A percentile compares a stretch with the other conserved stretches of the same genome.
Conservation (phyloP, 2,329 filamentous ascomycete genomes). For the Chaetomium strumarium region DNA sequence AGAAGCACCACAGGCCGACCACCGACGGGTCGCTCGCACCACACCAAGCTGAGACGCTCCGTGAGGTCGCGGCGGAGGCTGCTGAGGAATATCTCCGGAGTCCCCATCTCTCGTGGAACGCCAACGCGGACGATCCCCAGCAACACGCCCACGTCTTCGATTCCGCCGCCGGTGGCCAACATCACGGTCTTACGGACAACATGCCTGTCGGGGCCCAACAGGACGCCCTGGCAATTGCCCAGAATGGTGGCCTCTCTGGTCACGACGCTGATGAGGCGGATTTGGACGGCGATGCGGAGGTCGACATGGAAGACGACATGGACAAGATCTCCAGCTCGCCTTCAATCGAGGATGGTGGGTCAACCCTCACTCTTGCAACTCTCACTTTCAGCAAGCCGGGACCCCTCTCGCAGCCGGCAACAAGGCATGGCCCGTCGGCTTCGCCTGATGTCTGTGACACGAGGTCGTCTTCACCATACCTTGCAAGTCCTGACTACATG, state of each 20-base stretch:
- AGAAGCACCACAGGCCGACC: constrained; percentile 64
- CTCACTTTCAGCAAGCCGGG: constrained; percentile 41
- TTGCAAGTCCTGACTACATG: constrained; percentile 32
- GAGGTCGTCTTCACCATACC: constrained; percentile 40
- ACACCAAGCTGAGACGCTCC: constrained; percentile 80
- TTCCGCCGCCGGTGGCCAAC: constrained; percentile 30
- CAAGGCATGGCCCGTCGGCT: constrained; percentile 28
- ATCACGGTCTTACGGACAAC: constrained; percentile 21
- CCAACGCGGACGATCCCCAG: constrained; percentile 38
- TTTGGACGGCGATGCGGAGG: constrained; percentile 61
- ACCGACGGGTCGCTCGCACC: constrained; percentile 53
- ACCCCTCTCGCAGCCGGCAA: constrained; percentile 34
- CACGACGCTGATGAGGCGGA: constrained; percentile 54
- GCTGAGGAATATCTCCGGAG: constrained; percentile 64
- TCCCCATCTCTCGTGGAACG: constrained; percentile 53
- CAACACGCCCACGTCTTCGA: constrained; percentile 34
- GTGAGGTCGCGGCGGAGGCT: constrained; percentile 71
- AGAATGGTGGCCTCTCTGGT: constrained; percentile 51
- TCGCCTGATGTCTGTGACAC: constrained; percentile 31
- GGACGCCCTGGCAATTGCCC: constrained; percentile 54
- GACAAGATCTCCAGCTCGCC: constrained; percentile 98
- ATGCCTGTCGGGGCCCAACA: constrained; percentile 40
- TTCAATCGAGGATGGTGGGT: constrained; percentile 98
- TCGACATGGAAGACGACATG: constrained; percentile 83
- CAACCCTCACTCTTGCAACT: constrained; percentile 37